Percentiles rank a stretch among this genome's conserved stretches.
Conservation (phyloP, 805 yeast genomes). For the Pichia phayaonensis region DNA sequence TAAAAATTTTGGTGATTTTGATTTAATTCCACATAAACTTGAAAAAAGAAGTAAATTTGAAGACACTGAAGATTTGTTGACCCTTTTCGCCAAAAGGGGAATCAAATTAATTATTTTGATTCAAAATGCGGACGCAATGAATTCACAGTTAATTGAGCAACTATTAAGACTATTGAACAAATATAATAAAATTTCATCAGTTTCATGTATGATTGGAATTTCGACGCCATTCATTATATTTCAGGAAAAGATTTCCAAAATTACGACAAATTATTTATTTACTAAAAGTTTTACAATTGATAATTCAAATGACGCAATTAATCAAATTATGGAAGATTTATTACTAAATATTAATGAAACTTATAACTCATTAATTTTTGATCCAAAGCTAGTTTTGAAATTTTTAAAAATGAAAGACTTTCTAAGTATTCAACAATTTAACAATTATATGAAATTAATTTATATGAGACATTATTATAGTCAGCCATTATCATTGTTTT, state of each 20-base stretch:
- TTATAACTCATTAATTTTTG: slow-evolving; percentile 27
- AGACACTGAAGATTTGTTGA: slow-evolving; percentile 23
- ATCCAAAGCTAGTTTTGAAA: slow-evolving; percentile 24
- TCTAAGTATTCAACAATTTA: slow-evolving; percentile 25
- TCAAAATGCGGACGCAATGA: slow-evolving; percentile 32
- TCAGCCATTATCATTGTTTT: slow-evolving; percentile 28
- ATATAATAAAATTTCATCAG: slow-evolving; percentile 9
- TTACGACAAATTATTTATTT: slow-evolving; percentile 17
- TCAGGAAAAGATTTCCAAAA: slow-evolving; percentile 27
- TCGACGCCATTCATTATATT: slow-evolving; percentile 30
- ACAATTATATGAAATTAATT: slow-evolving; percentile 25
- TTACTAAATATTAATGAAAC: slow-evolving; percentile 26
- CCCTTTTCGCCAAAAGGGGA: slow-evolving; percentile 8
- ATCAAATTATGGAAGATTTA: slow-evolving; percentile 26
- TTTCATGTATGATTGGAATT: slow-evolving; percentile 26
- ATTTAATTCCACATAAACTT: slow-evolving; percentile 6
- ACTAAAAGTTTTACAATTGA: slow-evolving; percentile 24
- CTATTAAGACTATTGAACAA: slow-evolving; percentile 20
- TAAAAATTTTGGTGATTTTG: slow-evolving; percentile 6
- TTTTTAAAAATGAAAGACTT: slow-evolving; percentile 20
- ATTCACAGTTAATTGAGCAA: slow-evolving; percentile 19
- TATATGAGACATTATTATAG: slow-evolving; percentile 29
- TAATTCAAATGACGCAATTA: slow-evolving; percentile 26
- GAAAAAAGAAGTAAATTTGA: slow-evolving; percentile 4
- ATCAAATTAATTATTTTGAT: slow-evolving; percentile 21